These are phyloP conservation scores for Neospermospora avenae DNA, from an alignment of 2,329 filamentous ascomycete genomes.

Conservation along the genomic window DNA sequence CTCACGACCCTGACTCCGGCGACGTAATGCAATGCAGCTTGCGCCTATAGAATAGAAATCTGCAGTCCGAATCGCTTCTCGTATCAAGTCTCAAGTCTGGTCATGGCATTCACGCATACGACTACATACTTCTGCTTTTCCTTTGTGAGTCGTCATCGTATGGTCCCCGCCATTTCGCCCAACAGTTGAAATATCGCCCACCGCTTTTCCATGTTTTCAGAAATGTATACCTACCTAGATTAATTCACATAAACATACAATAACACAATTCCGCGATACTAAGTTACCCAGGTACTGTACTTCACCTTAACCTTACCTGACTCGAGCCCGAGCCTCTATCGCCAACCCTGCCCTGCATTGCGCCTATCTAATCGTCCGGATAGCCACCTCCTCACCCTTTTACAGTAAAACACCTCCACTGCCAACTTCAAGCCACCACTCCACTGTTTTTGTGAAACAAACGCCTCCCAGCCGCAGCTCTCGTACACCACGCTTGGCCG, in stretches of 20 bases:
- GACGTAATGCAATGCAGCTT: too few relatives aligned
- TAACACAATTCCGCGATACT: too few relatives aligned
- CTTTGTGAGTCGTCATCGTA: constrained; percentile 2
- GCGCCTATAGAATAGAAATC: too few relatives aligned
- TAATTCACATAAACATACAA: too few relatives aligned
- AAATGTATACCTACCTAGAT: too few relatives aligned
- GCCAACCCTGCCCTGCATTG: background rate
- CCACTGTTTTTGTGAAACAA: constrained; percentile 14
- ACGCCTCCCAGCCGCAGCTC: constrained; percentile 1
- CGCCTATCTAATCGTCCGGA: constrained; percentile 1
- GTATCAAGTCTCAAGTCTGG: background rate
- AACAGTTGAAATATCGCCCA: background rate
- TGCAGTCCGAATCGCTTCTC: background rate
- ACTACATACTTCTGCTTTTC: background rate
- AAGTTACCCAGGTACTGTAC: too few relatives aligned
- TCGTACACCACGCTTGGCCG: constrained; percentile 1
- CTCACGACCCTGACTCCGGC: too few relatives aligned
- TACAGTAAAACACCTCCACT: background rate
- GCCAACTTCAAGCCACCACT: constrained; percentile 5
- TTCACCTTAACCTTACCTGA: too few relatives aligned
- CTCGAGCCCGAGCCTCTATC: too few relatives aligned
- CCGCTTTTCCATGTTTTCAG: too few relatives aligned
- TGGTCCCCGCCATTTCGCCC: background rate
- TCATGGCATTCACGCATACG: background rate
- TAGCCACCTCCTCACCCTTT: background rate